Evolutionary conservation across 768 basidiomycete species (phyloP), one percentile per base, ranked within the genome.

Genomic region (Hemileccinum impolitum): DNA sequence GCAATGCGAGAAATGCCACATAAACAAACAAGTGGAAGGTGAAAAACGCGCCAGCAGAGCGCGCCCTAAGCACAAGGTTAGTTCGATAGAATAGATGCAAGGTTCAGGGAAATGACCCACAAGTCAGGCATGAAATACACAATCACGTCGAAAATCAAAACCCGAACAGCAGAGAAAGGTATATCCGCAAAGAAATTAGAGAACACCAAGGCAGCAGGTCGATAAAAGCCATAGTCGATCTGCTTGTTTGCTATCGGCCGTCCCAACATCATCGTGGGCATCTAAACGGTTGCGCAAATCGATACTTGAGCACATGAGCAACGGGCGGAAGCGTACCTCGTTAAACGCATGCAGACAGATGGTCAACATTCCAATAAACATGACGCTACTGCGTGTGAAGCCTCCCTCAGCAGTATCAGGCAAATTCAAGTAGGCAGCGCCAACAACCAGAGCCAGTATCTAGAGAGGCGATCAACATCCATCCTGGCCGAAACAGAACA

Each of bases 321-420:
- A 26, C n/a, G 17, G 21, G 43, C 28, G 47, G 56, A 61, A 44
- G 65, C 68, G 23, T 64, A 81, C 77, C 73, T 86, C 89, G 39
- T 79, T 76, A 56, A 88, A 89, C 0, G 85, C 85, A 57, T 88
- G 83, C 45, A 90, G 71, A 61, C 79, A 79, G 39, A 81, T 82
- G 0, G 82, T 79, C 38, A 93, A 65, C 50, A 90, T 65, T 14
- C 81, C 81, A 34, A 76, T 67, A 64, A 94, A 93, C 45, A 94
- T 78, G 26, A 92, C 81, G 68, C 87, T 77, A 39, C 90, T 90
- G 53, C 92, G 81, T 21, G 91, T 92, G 70, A 96, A 96, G 0
- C 85, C 89, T 28, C 93, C 93, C 36, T 78, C 76, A 6, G 92
- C 80, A 0, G 86, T 84, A 13, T 76, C 59, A 2, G 90, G 87